Conservation (phyloP, 2,329 filamentous ascomycete species). For the Fonsecaea monophora region DNA sequence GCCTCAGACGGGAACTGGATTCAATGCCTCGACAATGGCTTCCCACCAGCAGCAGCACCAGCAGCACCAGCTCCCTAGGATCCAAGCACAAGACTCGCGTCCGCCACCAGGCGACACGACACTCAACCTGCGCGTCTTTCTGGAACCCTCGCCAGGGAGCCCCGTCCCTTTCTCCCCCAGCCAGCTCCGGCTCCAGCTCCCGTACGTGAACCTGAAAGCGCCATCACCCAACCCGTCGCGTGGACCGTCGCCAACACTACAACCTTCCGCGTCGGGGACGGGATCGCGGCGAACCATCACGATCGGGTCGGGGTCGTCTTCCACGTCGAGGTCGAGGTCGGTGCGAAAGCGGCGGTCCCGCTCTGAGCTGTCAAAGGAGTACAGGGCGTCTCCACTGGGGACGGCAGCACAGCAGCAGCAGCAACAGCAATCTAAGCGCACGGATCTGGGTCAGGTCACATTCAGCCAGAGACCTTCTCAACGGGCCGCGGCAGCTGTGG, state of each 20-base stretch:
- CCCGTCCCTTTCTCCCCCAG: slow-evolving; percentile 4
- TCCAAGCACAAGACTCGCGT: no score
- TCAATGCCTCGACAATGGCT: no score
- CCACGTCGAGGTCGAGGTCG: slow-evolving; percentile 22
- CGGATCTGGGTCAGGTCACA: not conserved
- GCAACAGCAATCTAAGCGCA: not conserved
- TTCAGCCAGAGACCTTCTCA: not conserved
- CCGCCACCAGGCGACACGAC: slow-evolving; percentile 21
- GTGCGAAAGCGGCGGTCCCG: slow-evolving; percentile 25
- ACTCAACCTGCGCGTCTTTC: slow-evolving; percentile 26
- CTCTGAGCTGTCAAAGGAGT: slow-evolving; percentile 25
- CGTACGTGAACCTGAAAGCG: slow-evolving; percentile 17
- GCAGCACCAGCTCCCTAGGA: not conserved
- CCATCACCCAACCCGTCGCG: slow-evolving; percentile 13
- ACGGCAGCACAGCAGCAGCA: not conserved
- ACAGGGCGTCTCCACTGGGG: slow-evolving; percentile 1
- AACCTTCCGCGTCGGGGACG: not conserved
- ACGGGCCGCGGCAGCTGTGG: no score
- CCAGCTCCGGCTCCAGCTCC: slow-evolving; percentile 7
- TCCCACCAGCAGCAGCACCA: slow-evolving; percentile 6
- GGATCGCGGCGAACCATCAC: slow-evolving; percentile 17
- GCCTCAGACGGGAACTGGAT: slow-evolving; percentile 5
- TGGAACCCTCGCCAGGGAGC: slow-evolving; percentile 21
- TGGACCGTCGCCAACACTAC: not conserved
- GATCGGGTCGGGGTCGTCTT: slow-evolving; percentile 7